phyloP scores from a whole-genome alignment of 371 early-diverging fungal species.

The Mucor circinelloides region DNA sequence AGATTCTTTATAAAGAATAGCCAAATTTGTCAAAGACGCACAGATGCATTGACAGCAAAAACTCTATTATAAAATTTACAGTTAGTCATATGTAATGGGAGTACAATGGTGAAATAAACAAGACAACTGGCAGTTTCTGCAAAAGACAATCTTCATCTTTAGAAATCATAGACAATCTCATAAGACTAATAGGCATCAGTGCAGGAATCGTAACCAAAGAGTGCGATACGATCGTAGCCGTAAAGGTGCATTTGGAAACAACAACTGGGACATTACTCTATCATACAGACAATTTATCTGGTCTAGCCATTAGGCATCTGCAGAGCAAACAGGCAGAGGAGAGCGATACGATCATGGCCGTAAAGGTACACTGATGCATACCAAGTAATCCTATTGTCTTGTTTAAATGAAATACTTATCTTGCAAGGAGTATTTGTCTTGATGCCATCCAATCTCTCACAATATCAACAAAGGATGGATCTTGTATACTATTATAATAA shows the following conservation, averaged over 20 bases:
- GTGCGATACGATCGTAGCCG: conserved; percentile 21
- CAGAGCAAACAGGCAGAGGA: conserved; percentile 20
- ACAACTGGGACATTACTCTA: conserved; percentile 18
- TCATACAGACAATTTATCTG: conserved; percentile 21
- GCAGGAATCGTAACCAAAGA: conserved; percentile 22
- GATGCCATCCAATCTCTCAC: conserved; percentile 18
- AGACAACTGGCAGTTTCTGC: conserved; percentile 25
- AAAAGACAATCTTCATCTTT: conserved; percentile 23
- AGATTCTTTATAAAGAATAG: conserved; percentile 18
- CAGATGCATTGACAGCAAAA: conserved; percentile 17
- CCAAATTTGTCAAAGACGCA: conserved; percentile 21
- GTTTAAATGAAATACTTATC: conserved; percentile 22
- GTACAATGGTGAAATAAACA: conserved; percentile 22
- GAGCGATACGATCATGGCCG: conserved; percentile 22
- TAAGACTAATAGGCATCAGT: conserved; percentile 22
- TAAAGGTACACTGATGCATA: conserved; percentile 20
- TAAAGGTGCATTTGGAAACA: conserved; percentile 21
- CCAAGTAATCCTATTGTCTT: conserved; percentile 17
- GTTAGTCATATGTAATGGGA: conserved; percentile 21
- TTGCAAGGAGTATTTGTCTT: conserved; percentile 21
- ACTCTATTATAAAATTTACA: conserved; percentile 15
- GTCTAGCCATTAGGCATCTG: conserved; percentile 19
- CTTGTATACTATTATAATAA: conserved; percentile 23
- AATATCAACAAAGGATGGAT: conserved; percentile 22
- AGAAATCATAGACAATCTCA: conserved; percentile 23